Base-by-base conservation (phyloP, 140 eudicot genomes). In the Bidens hawaiensis region DNA sequence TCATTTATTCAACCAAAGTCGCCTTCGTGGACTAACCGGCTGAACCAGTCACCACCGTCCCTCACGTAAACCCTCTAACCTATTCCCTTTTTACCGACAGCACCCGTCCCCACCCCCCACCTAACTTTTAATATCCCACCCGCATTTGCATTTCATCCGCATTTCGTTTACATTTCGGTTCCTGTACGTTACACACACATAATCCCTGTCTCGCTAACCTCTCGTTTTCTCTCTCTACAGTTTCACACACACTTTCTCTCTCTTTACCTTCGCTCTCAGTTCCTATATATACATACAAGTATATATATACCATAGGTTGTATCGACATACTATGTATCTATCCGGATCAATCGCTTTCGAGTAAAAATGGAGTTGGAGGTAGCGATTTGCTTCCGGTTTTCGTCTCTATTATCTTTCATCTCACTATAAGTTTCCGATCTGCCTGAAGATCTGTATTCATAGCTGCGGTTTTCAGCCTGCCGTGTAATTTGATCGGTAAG, bases 341-440 rank as follows among this genome's bases (percentile, higher is more conserved):
- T 54, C 69, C 52, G 62, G 30, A 58, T 69, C 80, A 41, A 65
- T 79, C 84, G 78, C 66, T 79, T 70, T 79, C 81, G 67, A 71
- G 60, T 75, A 61, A 78, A 54, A 49, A 68, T 63, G 62, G 75
- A 73, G 69, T 59, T 64, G 45, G 79, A 75, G 62, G 75, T 38
- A 70, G 49, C 56, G 30, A 70, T 79, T 79, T 70, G 75, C 71
- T 70, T 70, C 71, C 81, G 12, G 54, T 75, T 70, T 70, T 75
- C 71, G 78, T 79, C 77, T 62, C 61, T 30, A 54, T 73, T 23
- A 60, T 69, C 78, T 51, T 65, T 64, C 22, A 50, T 55, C 67
- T 76, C 33, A 76, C 56, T 75, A 18, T 51, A 25, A 31, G 41
- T 50, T 50, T 62, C 38, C 50, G 15, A 1, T 0, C 26, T 41